Conservation (phyloP, 768 basidiomycete species). For the Tephrocybe sp. region DNA sequence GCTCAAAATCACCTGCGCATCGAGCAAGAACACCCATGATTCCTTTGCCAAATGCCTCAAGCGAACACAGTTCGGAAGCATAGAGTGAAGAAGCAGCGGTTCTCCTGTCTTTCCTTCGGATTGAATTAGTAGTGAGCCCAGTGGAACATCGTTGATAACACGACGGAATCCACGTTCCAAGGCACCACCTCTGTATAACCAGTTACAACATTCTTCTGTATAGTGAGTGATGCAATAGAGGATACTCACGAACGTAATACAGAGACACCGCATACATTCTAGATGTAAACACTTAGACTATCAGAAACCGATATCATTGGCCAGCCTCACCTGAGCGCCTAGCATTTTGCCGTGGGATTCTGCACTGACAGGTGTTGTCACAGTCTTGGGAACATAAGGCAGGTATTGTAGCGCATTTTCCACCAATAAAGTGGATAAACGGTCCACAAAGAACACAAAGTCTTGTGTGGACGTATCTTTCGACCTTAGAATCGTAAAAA, state of each 20-base stretch:
- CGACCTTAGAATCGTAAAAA: slow-evolving; percentile 84
- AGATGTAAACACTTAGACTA: background rate
- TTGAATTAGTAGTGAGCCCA: slow-evolving; percentile 91
- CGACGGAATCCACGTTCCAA: slow-evolving; percentile 89
- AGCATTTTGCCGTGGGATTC: slow-evolving; percentile 59
- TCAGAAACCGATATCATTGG: background rate
- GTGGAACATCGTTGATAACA: slow-evolving; percentile 79
- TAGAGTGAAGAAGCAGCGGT: slow-evolving; percentile 78
- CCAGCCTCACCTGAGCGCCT: slow-evolving; percentile 48
- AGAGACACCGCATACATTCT: slow-evolving; percentile 85
- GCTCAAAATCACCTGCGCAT: slow-evolving; percentile 62
- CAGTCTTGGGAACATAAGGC: slow-evolving; percentile 59
- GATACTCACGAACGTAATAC: slow-evolving; percentile 81
- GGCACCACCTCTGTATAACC: slow-evolving; percentile 68
- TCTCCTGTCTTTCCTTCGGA: slow-evolving; percentile 84
- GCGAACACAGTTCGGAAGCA: slow-evolving; percentile 75
- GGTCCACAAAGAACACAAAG: slow-evolving; percentile 90
- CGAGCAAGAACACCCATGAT: slow-evolving; percentile 84
- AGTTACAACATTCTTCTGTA: slow-evolving; percentile 5
- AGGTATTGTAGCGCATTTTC: slow-evolving; percentile 83
- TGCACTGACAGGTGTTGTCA: slow-evolving; percentile 66
- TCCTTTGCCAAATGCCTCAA: slow-evolving; percentile 59
- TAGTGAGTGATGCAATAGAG: background rate
- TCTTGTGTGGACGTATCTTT: slow-evolving; percentile 70
- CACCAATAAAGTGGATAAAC: slow-evolving; percentile 79